A percentile compares a stretch with the other conserved stretches of the same genome.
Evolutionary conservation across 2,329 filamentous ascomycete species (phyloP).

Genomic region (Zymoseptoria brevis): DNA sequence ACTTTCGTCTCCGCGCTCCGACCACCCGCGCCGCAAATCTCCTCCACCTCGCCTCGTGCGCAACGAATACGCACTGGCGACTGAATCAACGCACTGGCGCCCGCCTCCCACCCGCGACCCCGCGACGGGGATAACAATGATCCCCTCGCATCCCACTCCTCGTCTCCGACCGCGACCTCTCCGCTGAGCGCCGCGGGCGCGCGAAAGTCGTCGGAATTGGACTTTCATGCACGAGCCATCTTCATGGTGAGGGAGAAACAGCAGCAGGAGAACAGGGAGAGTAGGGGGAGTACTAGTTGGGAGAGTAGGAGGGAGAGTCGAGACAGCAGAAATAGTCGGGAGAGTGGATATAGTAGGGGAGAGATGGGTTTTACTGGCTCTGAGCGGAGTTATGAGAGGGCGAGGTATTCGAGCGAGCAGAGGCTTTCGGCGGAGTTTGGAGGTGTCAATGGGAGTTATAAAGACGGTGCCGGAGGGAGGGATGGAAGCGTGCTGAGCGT

Average conservation of each 20-base stretch:
- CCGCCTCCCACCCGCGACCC: slow-evolving; percentile 16
- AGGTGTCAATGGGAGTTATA: slow-evolving; percentile 33
- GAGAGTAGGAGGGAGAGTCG: slow-evolving; percentile 11
- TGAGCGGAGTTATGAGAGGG: background rate
- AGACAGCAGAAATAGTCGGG: slow-evolving; percentile 21
- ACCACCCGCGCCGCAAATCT: background rate
- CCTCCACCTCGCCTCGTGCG: no score
- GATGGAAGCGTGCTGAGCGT: slow-evolving; percentile 25
- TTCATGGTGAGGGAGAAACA: slow-evolving; percentile 37
- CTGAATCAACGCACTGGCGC: slow-evolving; percentile 19
- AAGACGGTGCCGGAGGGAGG: slow-evolving; percentile 26
- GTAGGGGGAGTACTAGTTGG: background rate
- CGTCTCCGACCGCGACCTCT: slow-evolving; percentile 6
- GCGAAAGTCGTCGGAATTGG: slow-evolving; percentile 25
- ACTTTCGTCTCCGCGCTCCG: background rate
- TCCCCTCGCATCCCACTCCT: background rate
- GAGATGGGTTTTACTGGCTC: background rate
- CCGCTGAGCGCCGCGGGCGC: slow-evolving; percentile 5
- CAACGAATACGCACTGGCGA: slow-evolving; percentile 26
- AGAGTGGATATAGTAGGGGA: background rate
- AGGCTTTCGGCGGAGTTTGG: slow-evolving; percentile 24
- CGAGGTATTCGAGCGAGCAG: background rate
- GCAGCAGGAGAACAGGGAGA: slow-evolving; percentile 25
- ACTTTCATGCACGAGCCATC: slow-evolving; percentile 26
- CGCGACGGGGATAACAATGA: slow-evolving; percentile 25